phyloP scores from a whole-genome alignment of 768 basidiomycete species.

The Hortiboletus campestris region DNA sequence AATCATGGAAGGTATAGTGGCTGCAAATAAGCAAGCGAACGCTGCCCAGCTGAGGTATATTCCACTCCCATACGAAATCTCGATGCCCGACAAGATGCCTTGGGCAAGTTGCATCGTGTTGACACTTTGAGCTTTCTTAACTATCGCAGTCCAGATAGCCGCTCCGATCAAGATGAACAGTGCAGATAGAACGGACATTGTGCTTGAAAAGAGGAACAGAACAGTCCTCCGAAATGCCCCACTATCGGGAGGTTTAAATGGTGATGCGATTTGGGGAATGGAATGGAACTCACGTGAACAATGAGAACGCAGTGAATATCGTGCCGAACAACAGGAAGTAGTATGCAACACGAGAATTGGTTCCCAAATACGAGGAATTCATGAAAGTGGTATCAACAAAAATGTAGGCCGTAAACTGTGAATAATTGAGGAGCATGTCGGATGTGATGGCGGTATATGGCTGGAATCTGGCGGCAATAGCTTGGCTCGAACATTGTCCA shows the following conservation, averaged over 20 bases:
- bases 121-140: conserved; percentile 60
- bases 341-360: conserved; percentile 66
- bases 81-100: conserved; percentile 55
- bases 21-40: conserved; percentile 62
- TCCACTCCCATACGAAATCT: conserved; percentile 58
- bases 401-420: conserved; percentile 51
- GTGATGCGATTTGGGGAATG: neutral
- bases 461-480: conserved; percentile 55
- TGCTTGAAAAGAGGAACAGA: conserved; percentile 66
- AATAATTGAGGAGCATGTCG: conserved; percentile 69
- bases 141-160: conserved; percentile 74
- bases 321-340: conserved; percentile 75
- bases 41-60: conserved; percentile 73
- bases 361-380: conserved; percentile 60
- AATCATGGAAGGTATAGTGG: conserved; percentile 73
- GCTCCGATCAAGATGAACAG: conserved; percentile 66
- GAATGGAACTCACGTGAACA: conserved; percentile 55
- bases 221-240: conserved; percentile 64
- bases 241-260: conserved; percentile 36
- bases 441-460: conserved; percentile 63
- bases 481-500: conserved; percentile 64
- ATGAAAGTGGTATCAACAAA: conserved; percentile 53
- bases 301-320: conserved; percentile 60
- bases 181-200: conserved; percentile 58
- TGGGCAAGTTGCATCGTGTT: conserved; percentile 49